Evolutionary conservation across 148 eudicot species (phyloP).

Genomic region (Arbutus unedo): DNA sequence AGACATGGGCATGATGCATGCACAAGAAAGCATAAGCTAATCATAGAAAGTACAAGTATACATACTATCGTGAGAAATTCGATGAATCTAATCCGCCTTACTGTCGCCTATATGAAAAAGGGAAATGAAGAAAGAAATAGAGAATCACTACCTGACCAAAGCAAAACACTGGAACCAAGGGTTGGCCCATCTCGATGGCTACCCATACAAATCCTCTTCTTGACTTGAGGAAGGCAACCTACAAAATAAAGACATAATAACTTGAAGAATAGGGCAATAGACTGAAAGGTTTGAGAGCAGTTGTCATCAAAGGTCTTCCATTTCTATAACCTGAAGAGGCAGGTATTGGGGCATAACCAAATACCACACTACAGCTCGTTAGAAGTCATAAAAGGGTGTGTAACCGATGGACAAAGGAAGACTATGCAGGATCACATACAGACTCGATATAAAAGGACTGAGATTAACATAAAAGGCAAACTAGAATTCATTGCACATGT

Average conservation of each 20-base stretch:
- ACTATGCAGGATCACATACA: background rate
- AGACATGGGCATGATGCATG: background rate
- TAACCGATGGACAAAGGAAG: background rate
- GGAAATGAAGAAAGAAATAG: background rate
- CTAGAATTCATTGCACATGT: background rate
- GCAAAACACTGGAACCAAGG: conserved; percentile 89
- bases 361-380: background rate
- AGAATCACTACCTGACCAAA: conserved; percentile 75
- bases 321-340: background rate
- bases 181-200: conserved; percentile 69
- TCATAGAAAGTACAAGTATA: background rate
- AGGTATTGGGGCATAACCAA: background rate
- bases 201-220: conserved; percentile 88
- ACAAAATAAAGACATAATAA: conserved; percentile 13
- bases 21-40: conserved; percentile 5
- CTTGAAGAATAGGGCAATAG: background rate
- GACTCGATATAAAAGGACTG: background rate
- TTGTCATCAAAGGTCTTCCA: background rate
- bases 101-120: background rate
- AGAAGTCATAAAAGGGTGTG: background rate
- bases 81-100: background rate
- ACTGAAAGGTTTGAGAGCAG: background rate
- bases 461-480: background rate
- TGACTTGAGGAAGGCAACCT: conserved; percentile 61
- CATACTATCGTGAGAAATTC: background rate